A percentile compares a stretch with the other conserved stretches of the same genome.
Evolutionary conservation across 148 eudicot species (phyloP).

Genomic region (Fagopyrum esculentum): DNA sequence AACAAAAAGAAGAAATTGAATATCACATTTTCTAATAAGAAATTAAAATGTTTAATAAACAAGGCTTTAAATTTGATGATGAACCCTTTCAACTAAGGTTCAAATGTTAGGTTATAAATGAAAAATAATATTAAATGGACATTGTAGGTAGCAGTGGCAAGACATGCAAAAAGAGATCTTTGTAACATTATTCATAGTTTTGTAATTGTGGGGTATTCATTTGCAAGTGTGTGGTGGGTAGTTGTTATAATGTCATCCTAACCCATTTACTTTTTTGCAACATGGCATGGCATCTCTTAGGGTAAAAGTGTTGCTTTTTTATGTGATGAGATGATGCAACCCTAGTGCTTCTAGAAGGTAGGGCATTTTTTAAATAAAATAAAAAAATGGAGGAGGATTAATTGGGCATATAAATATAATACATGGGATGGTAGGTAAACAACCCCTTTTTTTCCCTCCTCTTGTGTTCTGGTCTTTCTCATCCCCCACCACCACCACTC

Average conservation of each 20-base stretch:
- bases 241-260: constrained; percentile 7
- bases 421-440: constrained; percentile 1
- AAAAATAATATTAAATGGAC: not conserved
- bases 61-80: no score
- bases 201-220: not conserved
- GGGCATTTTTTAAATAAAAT: not conserved
- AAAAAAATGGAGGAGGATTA: not conserved
- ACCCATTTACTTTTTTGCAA: not conserved
- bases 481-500: not conserved
- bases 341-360: constrained; percentile 12
- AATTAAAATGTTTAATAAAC: no score
- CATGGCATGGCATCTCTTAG: not conserved
- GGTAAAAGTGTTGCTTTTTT: constrained; percentile 8
- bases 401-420: not conserved
- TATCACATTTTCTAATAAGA: no score
- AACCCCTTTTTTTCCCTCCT: not conserved
- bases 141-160: not conserved
- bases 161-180: not conserved
- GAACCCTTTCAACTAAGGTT: no score
- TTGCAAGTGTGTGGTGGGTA: constrained; percentile 9
- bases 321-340: not conserved
- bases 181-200: not conserved
- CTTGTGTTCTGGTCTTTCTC: constrained; percentile 2
- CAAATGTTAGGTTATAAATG: no score
- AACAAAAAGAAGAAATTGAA: not conserved